A percentile compares a stretch with the other conserved stretches of the same genome.
These are phyloP conservation scores for Dactylonectria macrodidyma DNA, from an alignment of 2,329 filamentous ascomycete genomes.

Conservation along the genomic window DNA sequence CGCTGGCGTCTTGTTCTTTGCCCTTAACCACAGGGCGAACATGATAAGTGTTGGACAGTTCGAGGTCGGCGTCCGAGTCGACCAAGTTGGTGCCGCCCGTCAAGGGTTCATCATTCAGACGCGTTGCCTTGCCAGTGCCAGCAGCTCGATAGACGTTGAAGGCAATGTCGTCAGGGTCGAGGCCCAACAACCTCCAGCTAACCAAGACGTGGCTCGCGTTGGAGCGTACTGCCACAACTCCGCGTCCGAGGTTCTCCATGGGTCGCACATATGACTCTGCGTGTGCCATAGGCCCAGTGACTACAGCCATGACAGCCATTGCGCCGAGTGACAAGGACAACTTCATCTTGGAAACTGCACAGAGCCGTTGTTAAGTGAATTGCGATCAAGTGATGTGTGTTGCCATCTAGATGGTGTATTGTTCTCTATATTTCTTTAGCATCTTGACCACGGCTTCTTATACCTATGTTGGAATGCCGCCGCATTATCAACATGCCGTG, in stretches of 20 bases:
- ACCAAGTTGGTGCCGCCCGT: conserved; percentile 41
- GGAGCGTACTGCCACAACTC: conserved; percentile 41
- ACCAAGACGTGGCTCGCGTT: conserved; percentile 34
- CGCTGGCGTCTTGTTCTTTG: conserved; percentile 29
- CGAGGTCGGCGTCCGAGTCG: conserved; percentile 29
- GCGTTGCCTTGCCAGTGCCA: not conserved
- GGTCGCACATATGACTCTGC: not conserved
- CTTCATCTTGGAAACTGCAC: not conserved
- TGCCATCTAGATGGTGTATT: not conserved
- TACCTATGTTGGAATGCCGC: too few species aligned
- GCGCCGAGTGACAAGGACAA: not conserved
- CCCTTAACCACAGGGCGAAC: conserved; percentile 37
- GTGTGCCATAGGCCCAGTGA: not conserved
- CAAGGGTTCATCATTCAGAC: conserved; percentile 34
- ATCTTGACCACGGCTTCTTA: too few species aligned
- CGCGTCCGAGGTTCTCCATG: conserved; percentile 40
- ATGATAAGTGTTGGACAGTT: conserved; percentile 37
- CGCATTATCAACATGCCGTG: too few species aligned
- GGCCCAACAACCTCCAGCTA: conserved; percentile 41
- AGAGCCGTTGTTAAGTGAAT: not conserved
- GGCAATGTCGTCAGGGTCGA: conserved; percentile 38
- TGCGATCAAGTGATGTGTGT: not conserved
- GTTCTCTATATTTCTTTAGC: not conserved
- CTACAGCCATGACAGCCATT: not conserved
- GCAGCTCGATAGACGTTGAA: conserved; percentile 42